These are phyloP conservation scores for Ploettnerulaceae sp. DNA, from an alignment of 2,329 filamentous ascomycete genomes.

Conservation along the genomic window DNA sequence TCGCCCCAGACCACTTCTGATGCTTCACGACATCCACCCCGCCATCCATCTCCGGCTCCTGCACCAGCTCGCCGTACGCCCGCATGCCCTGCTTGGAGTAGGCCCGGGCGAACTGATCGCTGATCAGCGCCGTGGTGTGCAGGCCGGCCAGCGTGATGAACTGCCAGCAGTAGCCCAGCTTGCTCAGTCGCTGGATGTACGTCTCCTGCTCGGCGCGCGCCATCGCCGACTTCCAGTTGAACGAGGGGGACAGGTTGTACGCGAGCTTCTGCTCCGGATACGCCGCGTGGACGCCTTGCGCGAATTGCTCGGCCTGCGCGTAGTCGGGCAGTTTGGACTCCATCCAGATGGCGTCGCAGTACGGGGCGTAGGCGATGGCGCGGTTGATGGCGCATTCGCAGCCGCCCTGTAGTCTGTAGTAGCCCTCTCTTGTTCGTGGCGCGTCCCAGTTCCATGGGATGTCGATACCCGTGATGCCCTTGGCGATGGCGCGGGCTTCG, in stretches of 20 bases:
- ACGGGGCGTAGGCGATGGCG: constrained; percentile 86
- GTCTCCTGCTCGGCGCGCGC: constrained; percentile 88
- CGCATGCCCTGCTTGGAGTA: constrained; percentile 85
- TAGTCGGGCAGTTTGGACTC: constrained; percentile 95
- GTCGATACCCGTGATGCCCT: constrained; percentile 70
- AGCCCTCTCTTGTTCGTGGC: constrained; percentile 90
- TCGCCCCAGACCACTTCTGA: constrained; percentile 97
- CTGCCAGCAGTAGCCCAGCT: constrained; percentile 97
- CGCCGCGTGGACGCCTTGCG: constrained; percentile 85
- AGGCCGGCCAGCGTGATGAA: constrained; percentile 99
- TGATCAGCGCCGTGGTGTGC: constrained; percentile 91
- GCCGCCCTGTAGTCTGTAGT: constrained; percentile 87
- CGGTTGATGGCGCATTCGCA: constrained; percentile 89
- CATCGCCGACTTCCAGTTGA: constrained; percentile 99
- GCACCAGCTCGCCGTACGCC: constrained; percentile 93
- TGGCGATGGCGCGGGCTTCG: constrained; percentile 77
- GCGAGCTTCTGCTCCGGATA: constrained; percentile 98
- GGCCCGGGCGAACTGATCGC: constrained; percentile 79
- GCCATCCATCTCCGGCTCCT: constrained; percentile 92
- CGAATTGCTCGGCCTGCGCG: constrained; percentile 87
- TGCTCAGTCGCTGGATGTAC: constrained; percentile 84
- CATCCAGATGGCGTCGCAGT: constrained; percentile 98
- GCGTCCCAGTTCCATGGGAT: constrained; percentile 93
- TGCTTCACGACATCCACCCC: constrained; percentile 95
- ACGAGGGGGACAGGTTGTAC: constrained; percentile 97